Evolutionary conservation across 768 basidiomycete species (phyloP).

Genomic region (Antrodiella citrinella): DNA sequence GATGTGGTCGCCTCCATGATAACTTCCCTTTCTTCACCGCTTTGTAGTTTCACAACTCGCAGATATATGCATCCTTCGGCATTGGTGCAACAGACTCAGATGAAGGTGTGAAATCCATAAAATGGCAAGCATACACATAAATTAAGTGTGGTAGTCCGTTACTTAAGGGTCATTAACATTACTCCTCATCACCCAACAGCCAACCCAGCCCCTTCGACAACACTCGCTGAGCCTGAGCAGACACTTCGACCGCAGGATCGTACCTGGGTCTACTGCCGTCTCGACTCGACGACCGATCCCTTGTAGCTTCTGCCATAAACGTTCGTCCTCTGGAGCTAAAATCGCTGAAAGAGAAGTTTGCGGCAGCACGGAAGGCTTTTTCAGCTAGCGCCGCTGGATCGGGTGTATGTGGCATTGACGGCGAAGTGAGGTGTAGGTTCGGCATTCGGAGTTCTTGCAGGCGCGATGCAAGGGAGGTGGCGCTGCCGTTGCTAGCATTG

Average conservation of each 20-base stretch:
- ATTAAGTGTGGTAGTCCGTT: background rate
- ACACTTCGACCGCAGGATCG: conserved; percentile 49
- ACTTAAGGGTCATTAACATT: background rate
- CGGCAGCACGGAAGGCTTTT: conserved; percentile 71
- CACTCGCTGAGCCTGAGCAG: conserved; percentile 67
- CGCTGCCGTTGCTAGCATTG: conserved; percentile 6
- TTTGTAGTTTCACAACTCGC: background rate
- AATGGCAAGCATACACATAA: background rate
- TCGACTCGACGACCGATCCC: conserved; percentile 25
- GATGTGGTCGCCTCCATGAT: background rate
- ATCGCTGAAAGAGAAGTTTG: conserved; percentile 60
- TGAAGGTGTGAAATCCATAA: background rate
- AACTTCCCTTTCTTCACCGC: background rate
- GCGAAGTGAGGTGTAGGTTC: conserved; percentile 59
- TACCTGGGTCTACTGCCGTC: conserved; percentile 23
- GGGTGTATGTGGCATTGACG: conserved; percentile 57
- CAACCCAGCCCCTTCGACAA: conserved; percentile 91
- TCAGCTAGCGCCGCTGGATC: conserved; percentile 77
- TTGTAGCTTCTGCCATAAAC: conserved; percentile 11
- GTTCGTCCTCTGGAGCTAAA: conserved; percentile 34
- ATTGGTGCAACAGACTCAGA: background rate
- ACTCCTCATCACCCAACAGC: conserved; percentile 78
- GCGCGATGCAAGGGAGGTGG: conserved; percentile 44
- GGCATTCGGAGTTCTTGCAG: conserved; percentile 65
- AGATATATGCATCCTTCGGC: background rate